Percentiles rank a stretch among this genome's conserved stretches.
Conservation (phyloP, 768 basidiomycete genomes). For the Termitomyces heimii region DNA sequence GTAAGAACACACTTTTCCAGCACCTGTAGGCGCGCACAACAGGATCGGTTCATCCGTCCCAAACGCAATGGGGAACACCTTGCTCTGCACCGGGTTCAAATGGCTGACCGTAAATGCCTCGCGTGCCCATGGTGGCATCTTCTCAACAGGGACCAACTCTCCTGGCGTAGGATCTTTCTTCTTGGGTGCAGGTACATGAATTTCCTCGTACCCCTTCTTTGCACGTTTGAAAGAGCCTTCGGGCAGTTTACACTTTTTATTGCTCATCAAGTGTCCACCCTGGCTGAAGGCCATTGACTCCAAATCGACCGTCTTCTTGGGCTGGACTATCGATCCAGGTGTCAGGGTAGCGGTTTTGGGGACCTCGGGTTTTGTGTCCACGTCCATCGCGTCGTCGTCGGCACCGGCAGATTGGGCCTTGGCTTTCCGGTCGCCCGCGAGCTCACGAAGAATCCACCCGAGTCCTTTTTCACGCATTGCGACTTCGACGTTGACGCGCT, state of each 20-base stretch:
- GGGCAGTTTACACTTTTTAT: slow-evolving; percentile 97
- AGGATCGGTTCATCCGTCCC: slow-evolving; percentile 92
- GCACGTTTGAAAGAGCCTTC: slow-evolving; percentile 97
- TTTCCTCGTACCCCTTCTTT: slow-evolving; percentile 96
- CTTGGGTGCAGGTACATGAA: slow-evolving; percentile 93
- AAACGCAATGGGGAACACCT: slow-evolving; percentile 88
- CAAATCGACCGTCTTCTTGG: slow-evolving; percentile 80
- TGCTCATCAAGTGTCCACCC: slow-evolving; percentile 96
- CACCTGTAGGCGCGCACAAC: slow-evolving; percentile 96
- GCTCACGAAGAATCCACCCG: slow-evolving; percentile 90
- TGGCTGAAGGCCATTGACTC: slow-evolving; percentile 96
- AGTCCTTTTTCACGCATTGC: slow-evolving; percentile 97
- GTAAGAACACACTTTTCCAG: slow-evolving; percentile 83
- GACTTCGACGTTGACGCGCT: slow-evolving; percentile 90
- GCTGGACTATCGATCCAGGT: slow-evolving; percentile 83
- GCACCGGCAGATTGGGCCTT: slow-evolving; percentile 29
- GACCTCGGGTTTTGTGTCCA: slow-evolving; percentile 59
- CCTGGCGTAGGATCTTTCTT: slow-evolving; percentile 55
- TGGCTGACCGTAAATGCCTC: slow-evolving; percentile 78
- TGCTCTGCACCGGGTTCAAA: slow-evolving; percentile 91
- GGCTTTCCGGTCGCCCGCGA: slow-evolving; percentile 74
- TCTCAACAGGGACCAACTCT: slow-evolving; percentile 66
- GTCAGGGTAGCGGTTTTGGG: slow-evolving; percentile 84
- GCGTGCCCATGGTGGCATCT: slow-evolving; percentile 81
- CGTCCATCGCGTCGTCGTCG: slow-evolving; percentile 72